phyloP scores from a whole-genome alignment of 306 rosid species.

The Prosopis cineraria region DNA sequence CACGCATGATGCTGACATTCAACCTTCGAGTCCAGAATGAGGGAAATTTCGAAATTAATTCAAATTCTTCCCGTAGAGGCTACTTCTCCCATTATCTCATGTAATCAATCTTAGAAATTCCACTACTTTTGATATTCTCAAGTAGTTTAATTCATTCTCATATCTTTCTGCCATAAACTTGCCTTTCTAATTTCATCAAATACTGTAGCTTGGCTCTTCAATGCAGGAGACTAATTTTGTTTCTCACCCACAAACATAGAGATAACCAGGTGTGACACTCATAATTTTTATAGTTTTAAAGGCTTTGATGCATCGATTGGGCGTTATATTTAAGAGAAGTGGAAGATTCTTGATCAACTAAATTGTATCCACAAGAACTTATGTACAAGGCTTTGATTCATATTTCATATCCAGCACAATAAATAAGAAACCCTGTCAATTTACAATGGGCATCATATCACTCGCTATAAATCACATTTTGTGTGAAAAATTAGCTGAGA shows the following conservation, averaged over 20 bases:
- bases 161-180: neutral
- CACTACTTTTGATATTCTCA: too few relatives aligned
- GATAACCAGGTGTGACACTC: slow-evolving; percentile 3
- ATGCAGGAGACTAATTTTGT: neutral
- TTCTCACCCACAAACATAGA: slow-evolving; percentile 10
- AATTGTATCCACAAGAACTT: slow-evolving; percentile 23
- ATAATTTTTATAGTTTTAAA: neutral
- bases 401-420: slow-evolving; percentile 20
- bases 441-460: too few relatives aligned
- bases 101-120: too few relatives aligned
- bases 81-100: too few relatives aligned
- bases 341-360: slow-evolving; percentile 8
- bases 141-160: too few relatives aligned
- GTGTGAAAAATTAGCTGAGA: too few relatives aligned
- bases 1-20: too few relatives aligned
- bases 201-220: neutral
- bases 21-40: too few relatives aligned
- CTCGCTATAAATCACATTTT: too few relatives aligned
- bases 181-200: neutral
- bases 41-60: too few relatives aligned
- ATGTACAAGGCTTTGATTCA: slow-evolving; percentile 36
- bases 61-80: too few relatives aligned
- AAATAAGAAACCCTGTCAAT: neutral
- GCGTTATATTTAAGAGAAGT: slow-evolving; percentile 15
- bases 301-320: too few relatives aligned